Evolutionary conservation across 192 early-diverging fungal genomes (phyloP).

Genomic region (Linnemannia hyalina): DNA sequence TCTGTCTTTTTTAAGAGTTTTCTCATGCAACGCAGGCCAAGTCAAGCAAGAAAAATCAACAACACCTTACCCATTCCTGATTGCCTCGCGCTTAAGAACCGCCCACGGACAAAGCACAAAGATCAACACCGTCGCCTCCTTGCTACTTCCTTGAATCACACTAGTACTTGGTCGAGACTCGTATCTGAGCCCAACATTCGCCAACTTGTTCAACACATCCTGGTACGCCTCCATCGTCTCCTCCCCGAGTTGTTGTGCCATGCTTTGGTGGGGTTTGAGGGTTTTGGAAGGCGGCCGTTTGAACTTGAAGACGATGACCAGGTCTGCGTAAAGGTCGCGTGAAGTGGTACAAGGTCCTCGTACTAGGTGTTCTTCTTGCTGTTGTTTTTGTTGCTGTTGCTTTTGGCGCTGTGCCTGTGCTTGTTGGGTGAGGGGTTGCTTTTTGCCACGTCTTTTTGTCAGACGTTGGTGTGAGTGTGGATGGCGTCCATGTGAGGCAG

Average conservation of each 20-base stretch:
- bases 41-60: too few relatives aligned
- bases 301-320: conserved; percentile 60
- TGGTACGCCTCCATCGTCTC: conserved; percentile 62
- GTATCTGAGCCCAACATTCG: conserved; percentile 70
- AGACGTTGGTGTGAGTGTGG: not conserved
- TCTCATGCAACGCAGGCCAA: not conserved
- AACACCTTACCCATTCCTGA: conserved; percentile 47
- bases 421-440: not conserved
- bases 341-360: not conserved
- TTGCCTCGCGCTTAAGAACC: conserved; percentile 62
- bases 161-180: conserved; percentile 64
- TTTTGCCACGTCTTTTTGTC: not conserved
- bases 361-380: too few relatives aligned
- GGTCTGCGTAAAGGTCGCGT: conserved; percentile 46
- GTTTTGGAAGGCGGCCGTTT: not conserved
- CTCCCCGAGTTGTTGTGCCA: conserved; percentile 25
- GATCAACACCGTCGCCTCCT: conserved; percentile 64
- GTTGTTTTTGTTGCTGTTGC: not conserved
- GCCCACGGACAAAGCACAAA: conserved; percentile 74
- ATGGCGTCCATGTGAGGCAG: not conserved
- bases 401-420: too few relatives aligned
- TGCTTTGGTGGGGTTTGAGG: not conserved
- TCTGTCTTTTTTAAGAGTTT: too few relatives aligned
- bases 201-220: conserved; percentile 66
- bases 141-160: conserved; percentile 29